Evolutionary conservation across 2,329 filamentous ascomycete species (phyloP).

Genomic region (Trichoderma atrobrunneum): DNA sequence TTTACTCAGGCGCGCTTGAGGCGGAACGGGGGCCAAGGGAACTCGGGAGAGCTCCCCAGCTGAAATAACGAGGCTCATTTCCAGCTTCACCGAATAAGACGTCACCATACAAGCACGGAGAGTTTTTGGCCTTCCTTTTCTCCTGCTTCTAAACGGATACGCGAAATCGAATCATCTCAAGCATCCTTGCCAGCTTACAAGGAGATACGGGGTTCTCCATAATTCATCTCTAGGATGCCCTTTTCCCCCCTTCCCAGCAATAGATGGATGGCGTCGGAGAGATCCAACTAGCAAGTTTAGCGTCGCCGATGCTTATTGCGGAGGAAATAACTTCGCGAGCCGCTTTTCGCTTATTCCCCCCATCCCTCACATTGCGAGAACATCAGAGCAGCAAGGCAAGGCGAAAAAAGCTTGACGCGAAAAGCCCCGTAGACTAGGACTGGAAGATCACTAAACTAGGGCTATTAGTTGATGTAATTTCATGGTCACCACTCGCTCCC

Average conservation of each 20-base stretch:
- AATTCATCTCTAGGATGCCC: not conserved
- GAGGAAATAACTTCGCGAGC: not conserved
- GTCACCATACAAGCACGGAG: not conserved
- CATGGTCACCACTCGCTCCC: not conserved
- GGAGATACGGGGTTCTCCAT: not conserved
- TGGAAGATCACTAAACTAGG: not conserved
- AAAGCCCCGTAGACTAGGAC: not conserved
- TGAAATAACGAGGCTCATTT: not conserved
- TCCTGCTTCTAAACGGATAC: not conserved
- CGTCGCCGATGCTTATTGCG: not conserved
- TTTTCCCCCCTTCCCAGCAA: not conserved
- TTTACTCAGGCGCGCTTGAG: not conserved
- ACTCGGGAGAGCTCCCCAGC: not conserved
- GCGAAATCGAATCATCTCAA: not conserved
- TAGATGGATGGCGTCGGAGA: not conserved
- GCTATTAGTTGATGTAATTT: not conserved
- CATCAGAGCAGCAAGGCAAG: not conserved
- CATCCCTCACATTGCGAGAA: not conserved
- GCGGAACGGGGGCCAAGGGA: not conserved
- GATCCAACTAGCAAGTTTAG: constrained; percentile 1
- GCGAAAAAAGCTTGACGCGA: not conserved
- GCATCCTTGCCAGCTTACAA: not conserved
- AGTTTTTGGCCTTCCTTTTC: not conserved
- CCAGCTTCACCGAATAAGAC: not conserved
- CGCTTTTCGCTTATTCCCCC: constrained; percentile 11